Evolutionary conservation across 1,284 basidiomycete genomes (phyloP), one percentile per base, ranked within the genome.

Genomic region (Phenoliferia sp.): DNA sequence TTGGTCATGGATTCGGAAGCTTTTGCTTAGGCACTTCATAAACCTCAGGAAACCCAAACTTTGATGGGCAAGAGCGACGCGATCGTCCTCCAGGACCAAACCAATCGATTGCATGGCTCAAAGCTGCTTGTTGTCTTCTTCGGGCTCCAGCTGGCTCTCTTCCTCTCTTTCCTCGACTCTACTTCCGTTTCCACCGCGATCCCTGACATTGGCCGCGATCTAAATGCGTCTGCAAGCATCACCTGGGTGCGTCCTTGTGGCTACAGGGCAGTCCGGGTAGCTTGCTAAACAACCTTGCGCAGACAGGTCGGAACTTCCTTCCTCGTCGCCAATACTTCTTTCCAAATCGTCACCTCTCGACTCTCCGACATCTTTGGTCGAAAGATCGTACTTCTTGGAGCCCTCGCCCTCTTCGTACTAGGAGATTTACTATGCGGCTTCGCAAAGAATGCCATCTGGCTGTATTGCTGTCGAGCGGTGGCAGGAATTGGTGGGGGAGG

Each of bases 401-500:
- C 77, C 1, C 36, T 76, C 15, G 64, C 65, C 17, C 36, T 76
- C 28, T 76, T 77, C 56, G 73, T 72, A 12, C 31, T 75, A 17
- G 76, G 76, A 5, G 10, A 36, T 28, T 15, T 29, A 15, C 36
- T 44, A 10, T 73, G 71, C 22, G 76, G 76, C 12, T 77, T 77
- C 61, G 76, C 76, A 0, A 63, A 62, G 39, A 74, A 68, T 56
- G 70, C 71, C 29, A 67, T 71, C 33, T 75, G 76, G 73, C 73
- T 78, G 39, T 78, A 78, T 59, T 59, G 65, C 34, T 79, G 78
- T 35, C 73, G 81, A 34, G 80, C 80, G 9, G 77, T 82, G 19
- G 77, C 79, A 10, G 81, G 81, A 67, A 78, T 81, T 28, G 81
- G 81, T 17, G 81, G 81, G 26, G 81, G 81, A 35, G 81, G 81